phyloP scores from a whole-genome alignment of 495 filamentous ascomycete genomes.

The Halenospora varia region DNA sequence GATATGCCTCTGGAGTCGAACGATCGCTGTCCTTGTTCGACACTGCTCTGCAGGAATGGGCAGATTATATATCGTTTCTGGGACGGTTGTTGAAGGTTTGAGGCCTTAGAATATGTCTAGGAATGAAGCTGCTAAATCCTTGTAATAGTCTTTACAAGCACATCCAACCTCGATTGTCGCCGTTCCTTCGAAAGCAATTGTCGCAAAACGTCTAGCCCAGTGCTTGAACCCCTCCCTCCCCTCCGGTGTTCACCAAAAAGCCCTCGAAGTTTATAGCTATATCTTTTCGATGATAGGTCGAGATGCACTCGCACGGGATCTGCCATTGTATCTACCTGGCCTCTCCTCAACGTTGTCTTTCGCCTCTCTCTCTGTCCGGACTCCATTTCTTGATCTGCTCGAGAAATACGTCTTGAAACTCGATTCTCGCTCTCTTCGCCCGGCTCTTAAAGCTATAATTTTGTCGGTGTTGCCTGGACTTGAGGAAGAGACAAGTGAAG shows the following conservation, averaged over 20 bases:
- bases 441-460: conserved; percentile 84
- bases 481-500: conserved; percentile 94
- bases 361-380: conserved; percentile 83
- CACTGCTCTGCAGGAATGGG: conserved; percentile 93
- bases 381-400: conserved; percentile 75
- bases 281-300: conserved; percentile 76
- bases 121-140: conserved; percentile 4
- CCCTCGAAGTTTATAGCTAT: conserved; percentile 87
- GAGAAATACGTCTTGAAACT: conserved; percentile 75
- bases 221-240: conserved; percentile 90
- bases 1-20: conserved; percentile 86
- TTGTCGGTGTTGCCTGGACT: conserved; percentile 83
- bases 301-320: conserved; percentile 73
- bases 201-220: conserved; percentile 90
- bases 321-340: conserved; percentile 84
- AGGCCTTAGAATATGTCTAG: background rate
- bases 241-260: conserved; percentile 97
- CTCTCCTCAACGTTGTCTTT: conserved; percentile 86
- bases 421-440: conserved; percentile 65
- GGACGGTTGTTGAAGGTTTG: conserved; percentile 83
- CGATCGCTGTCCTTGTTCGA: conserved; percentile 88
- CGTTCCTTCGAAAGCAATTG: conserved; percentile 78
- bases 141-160: conserved; percentile 74
- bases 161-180: conserved; percentile 62
- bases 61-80: conserved; percentile 97